Percentiles rank a stretch among this genome's conserved stretches.
Conservation (phyloP, 129 eudicot genomes). For the Flaveria ramosissima region DNA sequence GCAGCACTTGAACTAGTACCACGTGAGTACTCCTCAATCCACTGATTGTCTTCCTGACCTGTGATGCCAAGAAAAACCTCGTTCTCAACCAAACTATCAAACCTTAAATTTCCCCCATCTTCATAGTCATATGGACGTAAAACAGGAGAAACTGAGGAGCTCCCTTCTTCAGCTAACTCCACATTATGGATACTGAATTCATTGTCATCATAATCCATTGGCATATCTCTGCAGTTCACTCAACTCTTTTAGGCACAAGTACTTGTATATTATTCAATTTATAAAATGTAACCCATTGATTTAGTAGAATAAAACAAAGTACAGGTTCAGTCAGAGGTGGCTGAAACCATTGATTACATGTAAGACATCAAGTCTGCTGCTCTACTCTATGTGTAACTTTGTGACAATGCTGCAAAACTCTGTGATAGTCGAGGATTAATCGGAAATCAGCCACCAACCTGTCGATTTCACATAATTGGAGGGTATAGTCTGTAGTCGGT, state of each 20-base stretch:
- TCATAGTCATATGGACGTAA: constrained; percentile 79
- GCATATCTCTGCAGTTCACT: constrained; percentile 51
- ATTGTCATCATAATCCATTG: constrained; percentile 88
- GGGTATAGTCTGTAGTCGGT: too few relatives aligned
- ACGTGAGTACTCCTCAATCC: constrained; percentile 77
- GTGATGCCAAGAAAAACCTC: constrained; percentile 95
- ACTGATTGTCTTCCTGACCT: constrained; percentile 86
- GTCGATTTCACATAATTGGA: too few relatives aligned
- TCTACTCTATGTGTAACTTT: too few relatives aligned
- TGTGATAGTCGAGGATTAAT: too few relatives aligned
- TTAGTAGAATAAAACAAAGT: too few relatives aligned
- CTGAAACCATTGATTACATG: too few relatives aligned
- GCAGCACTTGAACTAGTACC: constrained; percentile 49
- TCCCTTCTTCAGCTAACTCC: constrained; percentile 71
- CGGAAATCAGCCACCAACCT: too few relatives aligned
- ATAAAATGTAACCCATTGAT: not conserved
- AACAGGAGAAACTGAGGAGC: constrained; percentile 63
- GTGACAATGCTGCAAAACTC: too few relatives aligned
- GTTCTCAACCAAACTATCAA: constrained; percentile 83
- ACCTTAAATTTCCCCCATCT: constrained; percentile 72
- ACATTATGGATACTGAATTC: constrained; percentile 68
- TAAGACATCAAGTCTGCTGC: too few relatives aligned
- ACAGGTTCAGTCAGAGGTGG: too few relatives aligned
- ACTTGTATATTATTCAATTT: not conserved
- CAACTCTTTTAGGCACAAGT: constrained; percentile 22